Conservation (phyloP, 2,329 filamentous ascomycete genomes). For the Talaromyces sp. region DNA sequence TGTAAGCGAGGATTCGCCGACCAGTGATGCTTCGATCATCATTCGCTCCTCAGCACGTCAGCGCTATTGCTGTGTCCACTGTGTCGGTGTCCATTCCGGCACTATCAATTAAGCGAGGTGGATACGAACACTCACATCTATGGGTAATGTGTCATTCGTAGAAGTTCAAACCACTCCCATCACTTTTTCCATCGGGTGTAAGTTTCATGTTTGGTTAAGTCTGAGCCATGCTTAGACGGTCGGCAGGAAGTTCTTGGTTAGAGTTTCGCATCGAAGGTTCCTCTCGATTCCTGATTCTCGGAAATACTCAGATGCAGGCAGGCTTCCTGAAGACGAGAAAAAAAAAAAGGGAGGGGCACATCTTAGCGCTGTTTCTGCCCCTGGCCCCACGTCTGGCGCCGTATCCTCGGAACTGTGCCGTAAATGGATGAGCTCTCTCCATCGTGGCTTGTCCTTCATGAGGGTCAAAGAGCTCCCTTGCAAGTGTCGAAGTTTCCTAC, state of each 20-base stretch:
- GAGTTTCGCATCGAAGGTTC: background rate
- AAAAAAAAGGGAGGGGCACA: constrained; percentile 2
- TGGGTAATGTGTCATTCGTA: background rate
- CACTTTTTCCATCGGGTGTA: background rate
- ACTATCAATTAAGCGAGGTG: background rate
- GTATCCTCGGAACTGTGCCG: constrained; percentile 3
- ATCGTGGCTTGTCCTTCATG: background rate
- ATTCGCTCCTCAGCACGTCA: background rate
- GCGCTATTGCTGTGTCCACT: background rate
- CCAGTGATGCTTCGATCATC: background rate
- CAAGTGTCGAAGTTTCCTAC: background rate
- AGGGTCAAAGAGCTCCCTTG: background rate
- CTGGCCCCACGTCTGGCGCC: constrained; percentile 4
- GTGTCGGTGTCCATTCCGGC: background rate
- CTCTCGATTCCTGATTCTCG: background rate
- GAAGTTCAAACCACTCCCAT: background rate
- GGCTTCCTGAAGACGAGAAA: background rate
- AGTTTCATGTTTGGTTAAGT: constrained; percentile 1
- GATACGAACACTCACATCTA: background rate
- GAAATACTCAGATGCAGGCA: background rate
- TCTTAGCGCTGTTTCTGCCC: background rate
- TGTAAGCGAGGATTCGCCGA: background rate
- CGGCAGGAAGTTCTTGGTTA: background rate
- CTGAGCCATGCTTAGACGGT: constrained; percentile 1
- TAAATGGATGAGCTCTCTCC: background rate